Conservation (phyloP, 2,329 filamentous ascomycete species). For the Dactylellina parvicollis region DNA sequence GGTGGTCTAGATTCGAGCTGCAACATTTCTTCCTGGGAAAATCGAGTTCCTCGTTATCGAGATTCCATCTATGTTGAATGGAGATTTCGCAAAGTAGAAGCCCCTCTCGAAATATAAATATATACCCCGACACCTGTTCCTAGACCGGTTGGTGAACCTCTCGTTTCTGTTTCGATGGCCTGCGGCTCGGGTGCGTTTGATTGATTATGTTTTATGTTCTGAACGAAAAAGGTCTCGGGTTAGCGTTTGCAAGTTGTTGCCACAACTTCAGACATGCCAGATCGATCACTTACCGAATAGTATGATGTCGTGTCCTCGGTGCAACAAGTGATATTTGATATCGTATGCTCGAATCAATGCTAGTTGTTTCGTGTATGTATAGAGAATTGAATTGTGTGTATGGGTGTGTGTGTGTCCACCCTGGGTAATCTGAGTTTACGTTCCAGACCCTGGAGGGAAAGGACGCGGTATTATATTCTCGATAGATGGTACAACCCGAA, state of each 20-base stretch:
- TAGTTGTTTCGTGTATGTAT: too few species aligned
- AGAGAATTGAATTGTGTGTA: not conserved
- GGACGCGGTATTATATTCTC: slow-evolving; percentile 26
- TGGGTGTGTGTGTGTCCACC: not conserved
- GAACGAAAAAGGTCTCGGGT: too few species aligned
- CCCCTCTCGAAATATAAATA: not conserved
- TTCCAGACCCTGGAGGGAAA: slow-evolving; percentile 7
- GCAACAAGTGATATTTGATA: too few species aligned
- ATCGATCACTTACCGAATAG: too few species aligned
- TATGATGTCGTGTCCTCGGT: too few species aligned
- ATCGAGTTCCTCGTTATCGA: slow-evolving; percentile 25
- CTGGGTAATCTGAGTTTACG: not conserved
- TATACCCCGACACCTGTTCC: not conserved
- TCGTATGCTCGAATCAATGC: too few species aligned
- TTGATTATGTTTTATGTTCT: too few species aligned
- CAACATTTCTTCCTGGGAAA: slow-evolving; percentile 41
- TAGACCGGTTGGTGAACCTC: too few species aligned
- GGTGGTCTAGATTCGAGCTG: slow-evolving; percentile 37
- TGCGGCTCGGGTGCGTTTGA: too few species aligned
- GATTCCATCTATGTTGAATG: slow-evolving; percentile 41
- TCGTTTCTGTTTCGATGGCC: too few species aligned
- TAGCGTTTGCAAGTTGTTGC: too few species aligned
- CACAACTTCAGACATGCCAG: too few species aligned
- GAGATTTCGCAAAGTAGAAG: not conserved
- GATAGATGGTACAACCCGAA: not conserved